Percentiles rank a stretch among this genome's conserved stretches.
Evolutionary conservation across 2,329 filamentous ascomycete genomes (phyloP).

Genomic region (Tolypocladium paradoxum): DNA sequence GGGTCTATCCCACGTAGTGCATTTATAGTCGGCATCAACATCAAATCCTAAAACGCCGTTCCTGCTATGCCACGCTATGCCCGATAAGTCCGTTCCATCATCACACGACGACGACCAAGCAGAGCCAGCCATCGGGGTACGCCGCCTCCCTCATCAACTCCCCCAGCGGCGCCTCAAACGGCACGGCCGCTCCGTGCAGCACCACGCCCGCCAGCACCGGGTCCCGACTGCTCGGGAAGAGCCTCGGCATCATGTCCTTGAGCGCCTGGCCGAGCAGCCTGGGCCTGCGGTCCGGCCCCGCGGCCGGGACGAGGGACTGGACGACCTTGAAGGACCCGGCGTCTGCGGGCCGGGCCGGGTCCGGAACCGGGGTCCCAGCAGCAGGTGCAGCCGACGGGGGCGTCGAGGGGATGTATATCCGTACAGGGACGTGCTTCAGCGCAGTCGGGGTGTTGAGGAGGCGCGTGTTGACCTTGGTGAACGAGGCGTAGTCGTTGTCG

Average conservation of each 20-base stretch:
- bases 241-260: slow-evolving; percentile 59
- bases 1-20: neutral
- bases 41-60: neutral
- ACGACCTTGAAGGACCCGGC: slow-evolving; percentile 57
- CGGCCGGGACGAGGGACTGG: slow-evolving; percentile 59
- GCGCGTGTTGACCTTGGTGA: slow-evolving; percentile 62
- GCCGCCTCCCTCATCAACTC: slow-evolving; percentile 74
- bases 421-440: slow-evolving; percentile 74
- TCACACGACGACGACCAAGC: slow-evolving; percentile 68
- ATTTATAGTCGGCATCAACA: neutral
- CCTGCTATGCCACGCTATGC: neutral
- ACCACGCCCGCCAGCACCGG: slow-evolving; percentile 75
- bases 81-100: slow-evolving; percentile 9
- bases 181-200: slow-evolving; percentile 74
- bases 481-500: slow-evolving; percentile 64
- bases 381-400: slow-evolving; percentile 27
- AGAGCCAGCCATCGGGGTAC: slow-evolving; percentile 89
- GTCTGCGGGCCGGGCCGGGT: slow-evolving; percentile 10
- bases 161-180: slow-evolving; percentile 68
- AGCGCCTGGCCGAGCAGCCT: slow-evolving; percentile 63
- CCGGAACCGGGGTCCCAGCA: neutral
- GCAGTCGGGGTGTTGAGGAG: slow-evolving; percentile 66
- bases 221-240: slow-evolving; percentile 82
- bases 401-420: slow-evolving; percentile 69
- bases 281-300: slow-evolving; percentile 22